Conservation (phyloP, 176 grass and related monocot species). For the Chrysopogon serrulatus region DNA sequence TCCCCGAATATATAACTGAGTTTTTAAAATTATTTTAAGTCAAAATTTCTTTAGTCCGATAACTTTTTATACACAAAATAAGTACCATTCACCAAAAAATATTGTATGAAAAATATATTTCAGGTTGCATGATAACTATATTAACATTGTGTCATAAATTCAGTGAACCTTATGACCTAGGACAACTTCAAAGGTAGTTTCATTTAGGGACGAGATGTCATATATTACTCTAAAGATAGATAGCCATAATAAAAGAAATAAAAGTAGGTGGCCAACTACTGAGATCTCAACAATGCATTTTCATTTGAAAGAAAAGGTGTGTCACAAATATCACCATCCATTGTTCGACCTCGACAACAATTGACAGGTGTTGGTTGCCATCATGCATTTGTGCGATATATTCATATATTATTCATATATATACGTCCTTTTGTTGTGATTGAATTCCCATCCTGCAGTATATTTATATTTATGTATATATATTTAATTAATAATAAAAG, state of each 20-base stretch:
- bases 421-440: background rate
- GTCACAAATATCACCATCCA: background rate
- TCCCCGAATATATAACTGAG: too few species aligned
- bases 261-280: background rate
- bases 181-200: background rate
- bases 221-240: background rate
- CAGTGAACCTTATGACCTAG: background rate
- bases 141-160: background rate
- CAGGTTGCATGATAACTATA: background rate
- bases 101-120: background rate
- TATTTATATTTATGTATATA: too few species aligned
- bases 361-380: conserved; percentile 17
- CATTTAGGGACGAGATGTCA: background rate
- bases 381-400: background rate
- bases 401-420: too few species aligned
- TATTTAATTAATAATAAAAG: too few species aligned
- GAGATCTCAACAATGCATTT: background rate
- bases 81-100: too few species aligned
- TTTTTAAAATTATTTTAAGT: too few species aligned
- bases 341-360: background rate
- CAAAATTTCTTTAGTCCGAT: too few species aligned
- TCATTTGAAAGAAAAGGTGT: background rate
- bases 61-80: too few species aligned
- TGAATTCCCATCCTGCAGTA: background rate
- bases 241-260: background rate